phyloP scores from a whole-genome alignment of 495 filamentous ascomycete genomes.

The Patellaria atrata region DNA sequence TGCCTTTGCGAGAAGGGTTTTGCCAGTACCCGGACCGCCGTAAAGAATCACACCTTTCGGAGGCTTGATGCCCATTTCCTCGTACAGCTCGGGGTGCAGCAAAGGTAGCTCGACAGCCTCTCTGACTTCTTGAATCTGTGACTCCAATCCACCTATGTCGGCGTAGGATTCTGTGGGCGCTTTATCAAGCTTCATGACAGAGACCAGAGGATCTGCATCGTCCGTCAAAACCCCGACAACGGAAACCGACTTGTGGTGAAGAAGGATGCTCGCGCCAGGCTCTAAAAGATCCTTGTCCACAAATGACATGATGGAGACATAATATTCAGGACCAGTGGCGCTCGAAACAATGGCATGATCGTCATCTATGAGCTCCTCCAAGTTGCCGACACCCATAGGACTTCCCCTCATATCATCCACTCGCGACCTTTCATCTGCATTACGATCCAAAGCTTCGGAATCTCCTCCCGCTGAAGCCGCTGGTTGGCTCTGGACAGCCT shows the following conservation, averaged over 20 bases:
- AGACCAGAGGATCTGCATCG: constrained; percentile 88
- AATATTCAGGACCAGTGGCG: constrained; percentile 95
- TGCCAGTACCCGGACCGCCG: constrained; percentile 91
- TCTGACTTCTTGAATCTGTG: constrained; percentile 93
- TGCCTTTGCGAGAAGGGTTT: constrained; percentile 93
- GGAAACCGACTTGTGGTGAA: constrained; percentile 96
- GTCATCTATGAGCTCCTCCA: constrained; percentile 99
- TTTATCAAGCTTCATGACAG: constrained; percentile 99
- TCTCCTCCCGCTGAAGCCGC: constrained; percentile 39
- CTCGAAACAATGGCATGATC: constrained; percentile 98
- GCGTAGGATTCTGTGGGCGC: constrained; percentile 96
- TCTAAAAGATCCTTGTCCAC: constrained; percentile 98
- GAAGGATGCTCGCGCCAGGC: constrained; percentile 84
- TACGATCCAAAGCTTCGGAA: constrained; percentile 55
- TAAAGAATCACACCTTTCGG: constrained; percentile 99
- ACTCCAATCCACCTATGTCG: constrained; percentile 91
- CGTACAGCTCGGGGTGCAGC: constrained; percentile 93
- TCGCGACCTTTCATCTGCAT: constrained; percentile 87
- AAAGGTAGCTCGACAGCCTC: constrained; percentile 94
- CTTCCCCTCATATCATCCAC: constrained; percentile 98
- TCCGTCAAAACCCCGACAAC: constrained; percentile 97
- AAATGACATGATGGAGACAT: constrained; percentile 99
- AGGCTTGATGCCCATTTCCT: constrained; percentile 99
- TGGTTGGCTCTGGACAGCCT: constrained; percentile 51
- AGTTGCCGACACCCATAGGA: constrained; percentile 94